These are phyloP conservation scores for Chaetomium fimeti DNA, from an alignment of 495 filamentous ascomycete species.

Conservation along the genomic window DNA sequence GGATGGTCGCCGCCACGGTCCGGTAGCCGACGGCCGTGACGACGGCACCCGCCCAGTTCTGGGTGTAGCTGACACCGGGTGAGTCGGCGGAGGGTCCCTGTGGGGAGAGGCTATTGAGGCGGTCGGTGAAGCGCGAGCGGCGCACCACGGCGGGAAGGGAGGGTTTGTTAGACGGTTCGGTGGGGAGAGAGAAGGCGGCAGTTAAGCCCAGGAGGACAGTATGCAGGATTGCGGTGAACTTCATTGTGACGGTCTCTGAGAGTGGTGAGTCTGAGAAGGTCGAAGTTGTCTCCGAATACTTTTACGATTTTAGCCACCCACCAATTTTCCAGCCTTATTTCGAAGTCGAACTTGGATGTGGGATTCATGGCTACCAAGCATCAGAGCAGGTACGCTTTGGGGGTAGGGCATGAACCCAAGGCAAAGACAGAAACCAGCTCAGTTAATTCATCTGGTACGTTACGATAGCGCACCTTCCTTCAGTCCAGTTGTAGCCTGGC, in stretches of 20 bases:
- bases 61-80: constrained; percentile 53
- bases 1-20: constrained; percentile 13
- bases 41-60: constrained; percentile 27
- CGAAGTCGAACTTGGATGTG: too few relatives aligned
- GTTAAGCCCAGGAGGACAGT: constrained; percentile 17
- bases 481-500: too few relatives aligned
- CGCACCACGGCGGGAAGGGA: constrained; percentile 12
- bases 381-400: too few relatives aligned
- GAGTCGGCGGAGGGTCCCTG: constrained; percentile 50
- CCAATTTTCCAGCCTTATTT: too few relatives aligned
- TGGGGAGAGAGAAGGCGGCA: constrained; percentile 8
- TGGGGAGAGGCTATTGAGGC: constrained; percentile 45
- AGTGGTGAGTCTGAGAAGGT: background rate
- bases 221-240: constrained; percentile 13
- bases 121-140: constrained; percentile 8
- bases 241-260: constrained; percentile 19
- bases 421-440: too few relatives aligned
- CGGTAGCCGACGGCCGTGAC: constrained; percentile 44
- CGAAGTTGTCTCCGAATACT: background rate
- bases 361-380: too few relatives aligned
- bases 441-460: too few relatives aligned
- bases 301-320: background rate
- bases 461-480: too few relatives aligned
- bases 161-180: constrained; percentile 1
- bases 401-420: too few relatives aligned